Base-by-base conservation (phyloP, 2,329 filamentous ascomycete species). In the Hymenoscyphus linearis region DNA sequence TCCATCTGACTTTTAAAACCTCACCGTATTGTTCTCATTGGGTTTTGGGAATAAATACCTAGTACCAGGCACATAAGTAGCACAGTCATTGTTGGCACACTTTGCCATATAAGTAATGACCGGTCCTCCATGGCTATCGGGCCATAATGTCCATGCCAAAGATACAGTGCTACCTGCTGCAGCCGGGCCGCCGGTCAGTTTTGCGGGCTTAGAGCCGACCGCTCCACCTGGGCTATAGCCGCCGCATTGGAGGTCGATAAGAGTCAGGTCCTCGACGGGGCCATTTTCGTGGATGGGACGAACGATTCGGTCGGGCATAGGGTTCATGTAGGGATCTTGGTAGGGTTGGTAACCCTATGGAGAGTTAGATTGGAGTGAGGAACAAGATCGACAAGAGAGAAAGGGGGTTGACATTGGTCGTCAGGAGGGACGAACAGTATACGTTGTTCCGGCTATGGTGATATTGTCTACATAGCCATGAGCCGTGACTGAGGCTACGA, bases 21-120 rank as follows among this genome's bases (percentile, higher is more conserved):
- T n/a, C n/a, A n/a, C n/a, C n/a, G n/a, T n/a, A n/a, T 26, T 31
- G 25, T 54, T 16, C 12, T 54, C 16, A 4, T 25, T n/a, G 13
- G 52, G 12, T 4, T 55, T 12, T 2, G 40, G 50, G 37, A 18
- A 18, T 26, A 67, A 72, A 59, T 64, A 77, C 74, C 68, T 70
- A 9, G 73, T 77, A 0, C 76, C 78, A 5, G 82, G 82, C 61
- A 76, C 71, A 68, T 76, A 84, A 58, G 74, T 73, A 58, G 78
- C 76, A 70, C 82, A 85, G 1, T 81, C 77, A 0, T 73, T 70
- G 52, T 80, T 78, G 2, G 65, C 60, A 70, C 84, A 86, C 36
- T 76, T 75, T 4, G 83, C 83, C 82, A 86, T 83, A 68, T 85
- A 85, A 0, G 83, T 85, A 60, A 85, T 74, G 1, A 80, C 71